phyloP scores from a whole-genome alignment of 2,329 filamentous ascomycete genomes.

The Penicillium nordicum region DNA sequence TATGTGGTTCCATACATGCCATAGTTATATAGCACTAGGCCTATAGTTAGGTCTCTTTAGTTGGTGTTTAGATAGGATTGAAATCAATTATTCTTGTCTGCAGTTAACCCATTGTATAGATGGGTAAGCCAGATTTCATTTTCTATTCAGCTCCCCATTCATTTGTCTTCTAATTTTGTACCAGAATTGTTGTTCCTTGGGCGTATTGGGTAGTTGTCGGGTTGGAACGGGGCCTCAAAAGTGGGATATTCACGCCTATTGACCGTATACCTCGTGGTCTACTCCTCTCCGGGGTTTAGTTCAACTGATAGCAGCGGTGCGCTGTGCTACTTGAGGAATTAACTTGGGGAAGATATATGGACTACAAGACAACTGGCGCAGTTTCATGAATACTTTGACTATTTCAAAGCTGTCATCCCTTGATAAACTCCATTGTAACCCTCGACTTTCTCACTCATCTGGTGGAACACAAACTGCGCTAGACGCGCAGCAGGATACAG shows the following conservation, averaged over 20 bases:
- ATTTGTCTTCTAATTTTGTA: neutral
- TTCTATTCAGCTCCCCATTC: too few relatives aligned
- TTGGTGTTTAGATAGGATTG: neutral
- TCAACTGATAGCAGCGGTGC: too few relatives aligned
- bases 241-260: too few relatives aligned
- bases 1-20: neutral
- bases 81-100: neutral
- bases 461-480: slow-evolving; percentile 42
- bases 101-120: too few relatives aligned
- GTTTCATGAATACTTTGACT: too few relatives aligned
- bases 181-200: neutral
- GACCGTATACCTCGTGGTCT: too few relatives aligned
- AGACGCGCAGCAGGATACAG: slow-evolving; percentile 36
- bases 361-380: neutral
- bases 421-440: slow-evolving; percentile 43
- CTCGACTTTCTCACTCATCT: slow-evolving; percentile 36
- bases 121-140: neutral
- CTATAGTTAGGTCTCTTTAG: neutral
- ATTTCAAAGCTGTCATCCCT: neutral
- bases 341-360: neutral
- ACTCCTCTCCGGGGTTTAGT: too few relatives aligned
- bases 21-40: neutral
- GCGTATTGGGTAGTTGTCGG: neutral
- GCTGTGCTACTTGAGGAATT: too few relatives aligned
- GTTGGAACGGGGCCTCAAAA: neutral